Conservation (phyloP, 805 yeast species). For the Starmerella roubikii region DNA sequence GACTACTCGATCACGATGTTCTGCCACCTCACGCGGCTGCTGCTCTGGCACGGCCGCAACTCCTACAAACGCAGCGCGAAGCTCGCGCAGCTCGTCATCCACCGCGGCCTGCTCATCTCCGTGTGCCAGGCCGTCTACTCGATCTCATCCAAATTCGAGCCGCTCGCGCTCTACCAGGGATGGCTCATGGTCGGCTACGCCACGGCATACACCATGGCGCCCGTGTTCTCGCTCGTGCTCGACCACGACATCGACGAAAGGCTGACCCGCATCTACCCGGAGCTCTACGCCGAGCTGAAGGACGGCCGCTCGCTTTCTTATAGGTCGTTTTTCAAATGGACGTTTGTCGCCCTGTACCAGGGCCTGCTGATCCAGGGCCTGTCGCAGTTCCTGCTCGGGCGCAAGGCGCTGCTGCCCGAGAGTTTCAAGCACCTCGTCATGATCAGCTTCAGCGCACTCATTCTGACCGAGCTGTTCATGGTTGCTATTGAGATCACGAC, state of each 20-base stretch:
- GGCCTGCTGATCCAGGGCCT: slow-evolving; percentile 75
- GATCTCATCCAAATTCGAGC: slow-evolving; percentile 75
- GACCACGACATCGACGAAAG: slow-evolving; percentile 87
- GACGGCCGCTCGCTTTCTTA: slow-evolving; percentile 77
- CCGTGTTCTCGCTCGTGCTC: slow-evolving; percentile 83
- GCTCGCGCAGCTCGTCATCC: slow-evolving; percentile 89
- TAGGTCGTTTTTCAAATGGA: slow-evolving; percentile 84
- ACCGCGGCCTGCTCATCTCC: slow-evolving; percentile 85
- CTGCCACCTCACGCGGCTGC: slow-evolving; percentile 68
- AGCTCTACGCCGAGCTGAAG: slow-evolving; percentile 81
- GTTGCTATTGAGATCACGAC: slow-evolving; percentile 82
- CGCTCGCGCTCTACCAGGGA: slow-evolving; percentile 87
- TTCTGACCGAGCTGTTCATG: slow-evolving; percentile 82
- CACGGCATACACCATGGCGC: slow-evolving; percentile 94
- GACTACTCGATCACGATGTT: slow-evolving; percentile 91
- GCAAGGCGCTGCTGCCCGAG: slow-evolving; percentile 28
- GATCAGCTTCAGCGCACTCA: slow-evolving; percentile 62
- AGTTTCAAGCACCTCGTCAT: slow-evolving; percentile 70
- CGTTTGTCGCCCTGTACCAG: slow-evolving; percentile 75
- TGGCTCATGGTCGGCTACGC: slow-evolving; percentile 98
- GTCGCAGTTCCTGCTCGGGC: slow-evolving; percentile 61
- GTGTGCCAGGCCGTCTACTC: slow-evolving; percentile 93
- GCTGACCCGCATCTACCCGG: slow-evolving; percentile 83
- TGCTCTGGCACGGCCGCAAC: slow-evolving; percentile 97
- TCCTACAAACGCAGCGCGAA: slow-evolving; percentile 93